Evolutionary conservation across 768 basidiomycete genomes (phyloP).

Genomic region (Hygrocybe coccinea): DNA sequence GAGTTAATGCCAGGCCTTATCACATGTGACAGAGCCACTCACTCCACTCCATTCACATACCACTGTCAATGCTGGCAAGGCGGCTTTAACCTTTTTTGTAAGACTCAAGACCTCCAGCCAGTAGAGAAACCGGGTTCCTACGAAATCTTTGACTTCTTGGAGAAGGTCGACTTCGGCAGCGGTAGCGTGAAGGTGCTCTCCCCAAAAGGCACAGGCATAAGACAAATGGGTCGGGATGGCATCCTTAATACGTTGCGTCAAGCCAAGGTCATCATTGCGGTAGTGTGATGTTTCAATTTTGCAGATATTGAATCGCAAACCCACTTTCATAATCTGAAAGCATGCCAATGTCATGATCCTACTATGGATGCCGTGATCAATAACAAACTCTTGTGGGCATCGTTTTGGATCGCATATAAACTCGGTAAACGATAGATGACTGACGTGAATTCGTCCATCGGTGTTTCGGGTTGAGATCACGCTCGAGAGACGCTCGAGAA

Average conservation of each 20-base stretch:
- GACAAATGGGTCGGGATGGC: no score
- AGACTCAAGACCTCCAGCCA: slow-evolving; percentile 38
- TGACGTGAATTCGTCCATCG: not conserved
- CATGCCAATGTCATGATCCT: not conserved
- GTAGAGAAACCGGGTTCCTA: slow-evolving; percentile 25
- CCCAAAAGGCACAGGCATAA: slow-evolving; percentile 38
- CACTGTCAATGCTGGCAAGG: not conserved
- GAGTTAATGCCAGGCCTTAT: not conserved
- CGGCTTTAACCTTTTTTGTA: slow-evolving; percentile 8
- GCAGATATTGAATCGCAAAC: slow-evolving; percentile 39
- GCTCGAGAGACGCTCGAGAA: not conserved
- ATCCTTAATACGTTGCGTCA: slow-evolving; percentile 13
- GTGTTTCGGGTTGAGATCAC: not conserved
- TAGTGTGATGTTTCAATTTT: slow-evolving; percentile 31
- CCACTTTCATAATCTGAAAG: slow-evolving; percentile 23
- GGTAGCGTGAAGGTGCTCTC: slow-evolving; percentile 20
- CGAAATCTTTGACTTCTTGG: slow-evolving; percentile 16
- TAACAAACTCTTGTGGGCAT: not conserved
- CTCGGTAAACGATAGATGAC: not conserved
- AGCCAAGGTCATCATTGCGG: slow-evolving; percentile 24
- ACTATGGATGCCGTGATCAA: not conserved
- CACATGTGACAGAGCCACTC: not conserved
- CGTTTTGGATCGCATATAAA: not conserved
- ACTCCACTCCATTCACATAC: not conserved
- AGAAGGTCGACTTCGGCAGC: slow-evolving; percentile 5